Conservation (phyloP, 345 rosid species). For the Citrus medica region DNA sequence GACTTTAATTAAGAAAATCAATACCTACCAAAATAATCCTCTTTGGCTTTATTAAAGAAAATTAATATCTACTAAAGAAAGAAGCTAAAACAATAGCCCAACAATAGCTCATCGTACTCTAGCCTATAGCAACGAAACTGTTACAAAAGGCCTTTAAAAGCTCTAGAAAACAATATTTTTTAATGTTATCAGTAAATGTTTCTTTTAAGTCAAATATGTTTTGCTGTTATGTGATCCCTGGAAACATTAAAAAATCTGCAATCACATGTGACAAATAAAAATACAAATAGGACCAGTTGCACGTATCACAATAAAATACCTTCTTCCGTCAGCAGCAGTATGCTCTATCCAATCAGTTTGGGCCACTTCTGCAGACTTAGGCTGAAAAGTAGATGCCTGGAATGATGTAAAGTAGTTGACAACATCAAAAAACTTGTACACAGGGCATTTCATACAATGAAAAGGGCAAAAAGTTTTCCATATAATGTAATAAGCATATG, state of each 20-base stretch:
- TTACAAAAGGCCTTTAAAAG: background rate
- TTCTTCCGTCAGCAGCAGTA: conserved; percentile 73
- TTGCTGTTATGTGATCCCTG: background rate
- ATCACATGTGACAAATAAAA: conserved; percentile 4
- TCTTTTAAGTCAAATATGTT: background rate
- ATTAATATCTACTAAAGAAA: background rate
- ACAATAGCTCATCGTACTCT: background rate
- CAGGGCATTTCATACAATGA: background rate
- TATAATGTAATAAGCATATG: background rate
- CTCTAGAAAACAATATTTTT: background rate
- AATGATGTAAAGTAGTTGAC: conserved; percentile 17
- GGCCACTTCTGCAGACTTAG: conserved; percentile 37
- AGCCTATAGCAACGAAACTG: background rate
- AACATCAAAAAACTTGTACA: background rate
- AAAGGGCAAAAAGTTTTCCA: background rate
- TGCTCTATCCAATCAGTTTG: conserved; percentile 86
- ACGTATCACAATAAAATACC: conserved; percentile 37
- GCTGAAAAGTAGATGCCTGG: conserved; percentile 39
- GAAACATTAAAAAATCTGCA: background rate
- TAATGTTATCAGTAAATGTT: background rate
- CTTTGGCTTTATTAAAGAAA: background rate
- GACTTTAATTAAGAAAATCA: background rate
- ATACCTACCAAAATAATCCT: background rate
- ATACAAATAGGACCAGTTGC: background rate
- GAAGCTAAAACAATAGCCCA: background rate